These are phyloP conservation scores for Fusarium chuoi DNA, from an alignment of 2,329 filamentous ascomycete genomes.

Conservation along the genomic window DNA sequence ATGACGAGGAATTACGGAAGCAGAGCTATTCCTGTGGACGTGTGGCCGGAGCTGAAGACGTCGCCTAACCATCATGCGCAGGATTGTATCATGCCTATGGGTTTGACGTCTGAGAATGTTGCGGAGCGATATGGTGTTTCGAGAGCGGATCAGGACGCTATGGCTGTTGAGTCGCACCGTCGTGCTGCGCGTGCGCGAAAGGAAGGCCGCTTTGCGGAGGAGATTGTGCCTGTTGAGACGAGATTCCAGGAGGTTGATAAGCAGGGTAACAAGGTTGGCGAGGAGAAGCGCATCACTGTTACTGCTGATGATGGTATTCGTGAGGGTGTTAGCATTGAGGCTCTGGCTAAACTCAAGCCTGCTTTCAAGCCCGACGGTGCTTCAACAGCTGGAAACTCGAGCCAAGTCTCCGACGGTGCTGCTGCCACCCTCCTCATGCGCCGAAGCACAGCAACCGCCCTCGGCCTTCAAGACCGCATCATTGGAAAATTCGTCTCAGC, in stretches of 20 bases:
- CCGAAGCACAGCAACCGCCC: slow-evolving; percentile 77
- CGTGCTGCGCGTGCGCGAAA: slow-evolving; percentile 77
- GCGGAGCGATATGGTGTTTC: slow-evolving; percentile 78
- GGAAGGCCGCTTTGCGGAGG: slow-evolving; percentile 75
- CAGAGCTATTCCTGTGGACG: slow-evolving; percentile 82
- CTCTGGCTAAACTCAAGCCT: slow-evolving; percentile 82
- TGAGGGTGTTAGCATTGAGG: slow-evolving; percentile 72
- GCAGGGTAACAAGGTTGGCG: slow-evolving; percentile 64
- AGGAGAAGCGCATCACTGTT: slow-evolving; percentile 72
- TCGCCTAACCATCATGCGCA: slow-evolving; percentile 73
- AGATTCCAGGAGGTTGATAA: slow-evolving; percentile 72
- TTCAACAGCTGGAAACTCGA: slow-evolving; percentile 87
- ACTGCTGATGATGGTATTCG: slow-evolving; percentile 86
- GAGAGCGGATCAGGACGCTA: slow-evolving; percentile 82
- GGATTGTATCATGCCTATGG: slow-evolving; percentile 96
- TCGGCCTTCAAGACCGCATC: slow-evolving; percentile 76
- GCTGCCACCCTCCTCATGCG: slow-evolving; percentile 87
- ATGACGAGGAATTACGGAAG: slow-evolving; percentile 93
- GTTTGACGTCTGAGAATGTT: slow-evolving; percentile 89
- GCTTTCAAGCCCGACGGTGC: slow-evolving; percentile 81
- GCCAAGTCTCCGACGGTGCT: slow-evolving; percentile 89
- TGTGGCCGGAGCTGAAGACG: slow-evolving; percentile 79
- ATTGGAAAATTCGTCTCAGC: slow-evolving; percentile 86
- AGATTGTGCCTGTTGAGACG: slow-evolving; percentile 85
- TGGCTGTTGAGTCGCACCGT: slow-evolving; percentile 79